Percentiles rank a stretch among this genome's conserved stretches.
These are phyloP conservation scores for Porcisia deanei DNA, from an alignment of 208 protist species.

Conservation along the genomic window DNA sequence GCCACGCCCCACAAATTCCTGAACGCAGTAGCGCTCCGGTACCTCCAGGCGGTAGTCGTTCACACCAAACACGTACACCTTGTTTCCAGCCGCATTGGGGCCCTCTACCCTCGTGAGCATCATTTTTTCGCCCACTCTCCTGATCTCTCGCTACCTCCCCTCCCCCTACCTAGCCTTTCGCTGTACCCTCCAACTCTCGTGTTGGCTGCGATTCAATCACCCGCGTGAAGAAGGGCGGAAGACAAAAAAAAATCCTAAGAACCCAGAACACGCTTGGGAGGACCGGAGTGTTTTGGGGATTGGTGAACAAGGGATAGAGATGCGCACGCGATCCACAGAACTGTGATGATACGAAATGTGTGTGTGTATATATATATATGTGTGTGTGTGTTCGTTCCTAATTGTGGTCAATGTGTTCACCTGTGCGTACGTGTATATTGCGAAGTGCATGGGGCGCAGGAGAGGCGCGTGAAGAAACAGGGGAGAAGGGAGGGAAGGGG, in stretches of 20 bases:
- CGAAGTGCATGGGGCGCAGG: too few relatives aligned
- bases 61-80: slow-evolving; percentile 75
- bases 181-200: background rate
- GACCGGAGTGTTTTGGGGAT: too few relatives aligned
- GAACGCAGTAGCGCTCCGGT: slow-evolving; percentile 70
- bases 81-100: slow-evolving; percentile 59
- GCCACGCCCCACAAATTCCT: slow-evolving; percentile 81
- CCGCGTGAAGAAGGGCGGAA: background rate
- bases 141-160: background rate
- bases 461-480: background rate
- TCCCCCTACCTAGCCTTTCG: background rate
- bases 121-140: slow-evolving; percentile 11
- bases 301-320: too few relatives aligned
- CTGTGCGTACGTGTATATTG: background rate
- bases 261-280: background rate
- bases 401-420: background rate
- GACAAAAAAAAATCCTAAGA: background rate
- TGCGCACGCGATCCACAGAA: too few relatives aligned
- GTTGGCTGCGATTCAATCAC: background rate
- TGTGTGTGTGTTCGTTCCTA: background rate
- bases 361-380: background rate
- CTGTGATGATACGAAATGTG: too few relatives aligned
- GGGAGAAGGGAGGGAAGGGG: background rate
- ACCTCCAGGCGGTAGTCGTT: slow-evolving; percentile 60
- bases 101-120: slow-evolving; percentile 79